Evolutionary conservation across 768 basidiomycete genomes (phyloP).

Genomic region (Lactarius evosmus): DNA sequence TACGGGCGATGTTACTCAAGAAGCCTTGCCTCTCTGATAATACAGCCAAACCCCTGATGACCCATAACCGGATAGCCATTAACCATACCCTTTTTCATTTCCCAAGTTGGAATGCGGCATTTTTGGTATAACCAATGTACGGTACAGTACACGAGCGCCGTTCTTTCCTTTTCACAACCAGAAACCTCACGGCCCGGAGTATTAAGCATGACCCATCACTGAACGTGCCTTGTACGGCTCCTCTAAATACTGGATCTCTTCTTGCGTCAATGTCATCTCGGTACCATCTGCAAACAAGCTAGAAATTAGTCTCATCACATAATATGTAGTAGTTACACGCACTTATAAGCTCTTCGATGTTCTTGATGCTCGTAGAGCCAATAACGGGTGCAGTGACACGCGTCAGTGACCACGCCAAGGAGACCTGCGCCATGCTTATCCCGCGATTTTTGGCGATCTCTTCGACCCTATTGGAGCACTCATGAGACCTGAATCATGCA

Average conservation of each 20-base stretch:
- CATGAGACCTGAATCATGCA: not conserved
- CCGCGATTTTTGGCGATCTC: conserved; percentile 39
- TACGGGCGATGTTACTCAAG: too few species aligned
- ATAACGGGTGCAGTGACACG: conserved; percentile 20
- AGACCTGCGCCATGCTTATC: conserved; percentile 44
- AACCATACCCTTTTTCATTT: too few species aligned
- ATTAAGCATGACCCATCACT: conserved; percentile 6
- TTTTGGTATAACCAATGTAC: too few species aligned
- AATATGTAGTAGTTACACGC: not conserved
- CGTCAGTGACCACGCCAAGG: conserved; percentile 36
- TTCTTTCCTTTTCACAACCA: not conserved
- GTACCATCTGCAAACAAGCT: conserved; percentile 8
- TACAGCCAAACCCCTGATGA: too few species aligned
- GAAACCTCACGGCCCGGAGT: not conserved
- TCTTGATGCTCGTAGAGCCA: conserved; percentile 22
- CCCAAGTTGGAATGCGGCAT: too few species aligned
- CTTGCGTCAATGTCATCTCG: conserved; percentile 17
- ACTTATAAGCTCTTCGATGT: conserved; percentile 25
- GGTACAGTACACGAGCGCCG: too few species aligned
- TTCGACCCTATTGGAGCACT: conserved; percentile 35
- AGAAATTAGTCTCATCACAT: not conserved
- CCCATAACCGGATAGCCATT: too few species aligned
- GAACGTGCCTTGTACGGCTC: conserved; percentile 25
- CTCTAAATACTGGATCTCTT: conserved; percentile 23
- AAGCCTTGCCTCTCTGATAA: too few species aligned